Evolutionary conservation across 371 early-diverging fungal species (phyloP), one percentile per base, ranked within the genome.

Genomic region (Dichotomocladium elegans): DNA sequence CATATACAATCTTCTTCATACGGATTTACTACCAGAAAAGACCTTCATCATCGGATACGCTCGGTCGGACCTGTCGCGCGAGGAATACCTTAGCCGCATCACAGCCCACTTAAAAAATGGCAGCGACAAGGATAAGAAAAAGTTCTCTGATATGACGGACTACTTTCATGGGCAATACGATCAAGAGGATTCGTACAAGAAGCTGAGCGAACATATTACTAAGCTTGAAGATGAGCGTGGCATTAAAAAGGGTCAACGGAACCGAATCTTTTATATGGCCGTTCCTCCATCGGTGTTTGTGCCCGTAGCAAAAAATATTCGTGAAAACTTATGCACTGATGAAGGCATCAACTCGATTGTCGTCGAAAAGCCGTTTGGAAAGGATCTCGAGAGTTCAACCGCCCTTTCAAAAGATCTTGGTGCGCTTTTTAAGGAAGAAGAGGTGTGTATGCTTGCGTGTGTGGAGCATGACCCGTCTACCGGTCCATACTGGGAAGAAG

Each of bases 281-380:
- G 70, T 99, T 30, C 99, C 99, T 14, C 99, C 99, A 7, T 86
- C 89, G 7, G 93, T 95, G 22, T 99, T 98, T 74, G 81, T 89
- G 24, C 68, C 80, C 4, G 94, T 97, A 7, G 83, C 95, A 9
- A 65, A 57, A 10, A 87, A 90, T 19, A 49, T 96, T 44, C 84
- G 85, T 59, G 77, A 81, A 12, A 64, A 82, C 53, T 75, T 83
- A 28, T 89, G 90, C 53, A 62, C 70, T 14, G 63, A 61, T 11
- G 57, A 66, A 17, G 88, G 84, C 5, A 59, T 57, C 24, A 91
- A 83, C 63, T 82, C 88, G 10, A 55, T 99, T 34, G 85, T 96
- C 40, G 84, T 99, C n/a, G 99, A 99, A 66, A 99, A 99, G 71
- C 99, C 99, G 0, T 98, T 98, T 83, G 99, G 99, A 14, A 88